Evolutionary conservation across 148 eudicot genomes (phyloP), one percentile per base, ranked within the genome.

Genomic region (Vaccinium darrowii): DNA sequence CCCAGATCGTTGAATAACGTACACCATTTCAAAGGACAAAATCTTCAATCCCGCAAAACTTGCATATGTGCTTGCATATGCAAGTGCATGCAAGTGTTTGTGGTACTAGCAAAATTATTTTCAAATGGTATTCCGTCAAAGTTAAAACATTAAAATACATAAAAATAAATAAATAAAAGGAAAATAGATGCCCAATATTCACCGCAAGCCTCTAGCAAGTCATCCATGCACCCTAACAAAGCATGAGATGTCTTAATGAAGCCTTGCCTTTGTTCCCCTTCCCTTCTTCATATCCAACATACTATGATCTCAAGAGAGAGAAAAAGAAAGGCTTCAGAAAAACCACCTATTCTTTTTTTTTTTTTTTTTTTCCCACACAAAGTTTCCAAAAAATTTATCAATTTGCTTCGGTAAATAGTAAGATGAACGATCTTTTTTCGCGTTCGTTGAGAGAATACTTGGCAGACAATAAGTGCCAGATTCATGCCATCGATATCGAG

Each of bases 361-460:
- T 39, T 39, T 36, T 36, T 36, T 36, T 39, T 39, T 39, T 39
- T 4, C 43, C 47, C 47, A 4, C 5, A 6, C 47, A 43, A 43
- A 43, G 47, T 21, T 76, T 19, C 71, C 5, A 49, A 43, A 62
- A 76, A n/a, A 47, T 14, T 73, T 71, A 39, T 50, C 85, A 65
- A 43, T 43, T 43, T 43, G 6, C 47, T 67, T 7, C 8, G 36
- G 73, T 23, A 27, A 67, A 25, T 43, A 72, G 58, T 49, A 89
- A 90, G 85, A 95, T 94, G 98, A 95, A 95, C 54, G 98, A 95
- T 79, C 87, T 94, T 6, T 92, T 95, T 90, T 95, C 97, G 0
- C 84, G 84, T 72, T 95, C 98, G 30, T 93, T 95, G 84, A 93
- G 88, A 63, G 90, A 86, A 72, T 92, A 88, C 79, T 90, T 43